Evolutionary conservation across 2,329 filamentous ascomycete genomes (phyloP), one percentile per base, ranked within the genome.

Genomic region (Paraphaeosphaeria sporulosa): DNA sequence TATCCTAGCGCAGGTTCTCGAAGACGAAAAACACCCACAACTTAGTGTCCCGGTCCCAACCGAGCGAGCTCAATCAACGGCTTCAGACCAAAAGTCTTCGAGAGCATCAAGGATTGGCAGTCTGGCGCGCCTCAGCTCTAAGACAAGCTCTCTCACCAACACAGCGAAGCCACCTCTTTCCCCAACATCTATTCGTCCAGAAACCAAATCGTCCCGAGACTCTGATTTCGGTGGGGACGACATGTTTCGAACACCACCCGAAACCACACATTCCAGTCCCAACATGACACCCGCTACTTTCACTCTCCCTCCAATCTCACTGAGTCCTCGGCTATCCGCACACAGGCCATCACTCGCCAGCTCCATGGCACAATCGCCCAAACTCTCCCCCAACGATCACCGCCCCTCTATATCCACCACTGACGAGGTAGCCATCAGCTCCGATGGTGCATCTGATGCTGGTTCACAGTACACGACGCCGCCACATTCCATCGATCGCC

Each of bases 1-100:
- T 70, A 94, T 98, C 61, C 81, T 99, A 21, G 83, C 88, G 5
- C 85, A 93, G 77, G 95, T 99, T 73, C 81, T 98, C 9, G 90
- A 94, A 57, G 92, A 97, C 67, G 94, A 97, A 71, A 83, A 76
- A 58, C 80, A 83, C 46, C 73, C 76, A 34, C 65, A 67, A 3
- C 63, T 59, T 15, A 74, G 77, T 34, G 66, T 60, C 32, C 69
- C 72, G 56, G 65, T 68, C 30, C 66, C 67, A 17, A 69, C 67
- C 38, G 71, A 78, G 48, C 64, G 64, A 8, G 67, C 71, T 15
- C 59, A 66, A 19, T 69, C 68, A 17, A 63, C 67, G 7, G 44
- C 64, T 30, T 59, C 64, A 15, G 69, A 70, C 21, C 69, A 68
- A n/a, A 70, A 66, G 27, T 68, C 70, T 19, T 63, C 66, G 25